phyloP scores from a whole-genome alignment of 1,284 basidiomycete genomes.

The Pyrrhoderma noxium region DNA sequence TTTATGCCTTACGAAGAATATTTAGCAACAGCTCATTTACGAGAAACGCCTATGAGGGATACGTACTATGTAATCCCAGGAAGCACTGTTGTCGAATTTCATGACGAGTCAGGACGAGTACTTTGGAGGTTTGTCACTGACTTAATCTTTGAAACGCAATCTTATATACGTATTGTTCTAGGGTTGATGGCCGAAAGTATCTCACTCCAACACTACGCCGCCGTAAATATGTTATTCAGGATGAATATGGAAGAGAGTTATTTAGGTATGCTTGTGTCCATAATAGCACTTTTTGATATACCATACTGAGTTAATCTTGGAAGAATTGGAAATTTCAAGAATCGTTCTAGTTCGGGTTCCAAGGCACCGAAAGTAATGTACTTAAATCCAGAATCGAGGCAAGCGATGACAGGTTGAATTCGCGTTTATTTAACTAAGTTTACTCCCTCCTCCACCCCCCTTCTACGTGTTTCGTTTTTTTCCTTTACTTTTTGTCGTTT shows the following conservation, averaged over 20 bases:
- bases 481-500: background rate
- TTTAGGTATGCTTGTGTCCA: slow-evolving; percentile 39
- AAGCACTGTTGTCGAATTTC: slow-evolving; percentile 17
- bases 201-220: slow-evolving; percentile 48
- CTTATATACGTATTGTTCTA: slow-evolving; percentile 22
- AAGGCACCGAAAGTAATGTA: slow-evolving; percentile 10
- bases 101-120: slow-evolving; percentile 18
- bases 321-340: slow-evolving; percentile 12
- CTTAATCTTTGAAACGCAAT: background rate
- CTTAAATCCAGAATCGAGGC: slow-evolving; percentile 11
- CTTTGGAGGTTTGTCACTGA: slow-evolving; percentile 12
- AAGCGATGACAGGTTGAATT: slow-evolving; percentile 8
- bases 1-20: slow-evolving; percentile 23
- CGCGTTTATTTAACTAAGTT: background rate
- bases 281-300: background rate
- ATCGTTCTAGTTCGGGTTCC: slow-evolving; percentile 6
- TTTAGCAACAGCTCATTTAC: slow-evolving; percentile 13
- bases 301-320: background rate
- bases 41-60: slow-evolving; percentile 7
- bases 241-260: slow-evolving; percentile 58
- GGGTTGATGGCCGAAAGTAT: slow-evolving; percentile 27
- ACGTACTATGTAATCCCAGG: slow-evolving; percentile 20
- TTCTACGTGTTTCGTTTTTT: background rate
- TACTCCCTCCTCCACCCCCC: background rate
- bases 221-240: slow-evolving; percentile 66